Percentiles rank a stretch among this genome's conserved stretches.
These are phyloP conservation scores for Pseudonectria buxi DNA, from an alignment of 2,329 filamentous ascomycete genomes.

Conservation along the genomic window DNA sequence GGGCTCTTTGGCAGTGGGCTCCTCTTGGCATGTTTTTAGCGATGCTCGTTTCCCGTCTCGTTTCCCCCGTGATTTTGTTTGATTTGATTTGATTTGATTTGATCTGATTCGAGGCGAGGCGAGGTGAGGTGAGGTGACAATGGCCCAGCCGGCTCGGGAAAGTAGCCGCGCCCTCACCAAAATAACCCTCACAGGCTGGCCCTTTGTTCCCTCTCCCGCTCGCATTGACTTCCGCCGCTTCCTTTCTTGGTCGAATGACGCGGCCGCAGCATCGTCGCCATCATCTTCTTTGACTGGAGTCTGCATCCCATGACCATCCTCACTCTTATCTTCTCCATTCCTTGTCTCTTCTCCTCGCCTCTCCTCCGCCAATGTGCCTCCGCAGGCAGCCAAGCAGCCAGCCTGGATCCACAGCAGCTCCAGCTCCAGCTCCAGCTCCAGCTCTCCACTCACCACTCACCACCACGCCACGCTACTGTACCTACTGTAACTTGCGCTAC, in stretches of 20 bases:
- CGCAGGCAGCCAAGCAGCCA: conserved; percentile 2
- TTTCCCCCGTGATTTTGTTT: no score
- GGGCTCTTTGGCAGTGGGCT: no score
- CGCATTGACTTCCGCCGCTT: not conserved
- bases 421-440: conserved; percentile 25
- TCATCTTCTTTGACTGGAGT: no score
- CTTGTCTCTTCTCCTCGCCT: not conserved
- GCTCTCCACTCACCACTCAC: conserved; percentile 22
- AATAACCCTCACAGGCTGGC: conserved; percentile 4
- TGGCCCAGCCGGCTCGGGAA: conserved; percentile 2
- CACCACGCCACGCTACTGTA: not conserved
- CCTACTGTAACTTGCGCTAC: no score
- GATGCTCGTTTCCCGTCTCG: no score
- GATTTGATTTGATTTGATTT: no score
- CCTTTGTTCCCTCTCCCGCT: not conserved
- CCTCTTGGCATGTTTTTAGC: no score
- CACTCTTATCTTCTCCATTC: not conserved
- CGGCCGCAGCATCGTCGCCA: not conserved
- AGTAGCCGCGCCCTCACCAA: conserved; percentile 4
- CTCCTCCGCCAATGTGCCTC: conserved; percentile 1
- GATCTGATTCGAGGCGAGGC: no score
- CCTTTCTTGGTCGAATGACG: not conserved
- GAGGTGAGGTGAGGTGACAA: no score
- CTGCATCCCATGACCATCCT: not conserved
- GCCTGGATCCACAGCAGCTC: conserved; percentile 22